Conservation (phyloP, 1,139 yeast genomes). For the Taphrina wiesneri region DNA sequence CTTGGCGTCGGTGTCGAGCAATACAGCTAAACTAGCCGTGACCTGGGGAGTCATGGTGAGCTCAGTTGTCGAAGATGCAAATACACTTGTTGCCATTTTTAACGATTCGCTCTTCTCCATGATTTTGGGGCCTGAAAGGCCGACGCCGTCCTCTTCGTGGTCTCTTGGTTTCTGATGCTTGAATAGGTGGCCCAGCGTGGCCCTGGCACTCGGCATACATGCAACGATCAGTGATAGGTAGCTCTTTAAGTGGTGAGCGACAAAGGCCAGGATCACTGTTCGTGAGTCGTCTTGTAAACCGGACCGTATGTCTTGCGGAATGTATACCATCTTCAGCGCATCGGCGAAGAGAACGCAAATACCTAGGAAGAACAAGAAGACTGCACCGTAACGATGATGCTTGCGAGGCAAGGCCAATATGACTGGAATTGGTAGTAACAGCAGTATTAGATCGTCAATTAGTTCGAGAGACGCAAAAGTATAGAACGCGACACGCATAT, state of each 20-base stretch:
- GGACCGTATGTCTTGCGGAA: neutral
- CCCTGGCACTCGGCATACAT: neutral
- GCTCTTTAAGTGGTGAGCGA: neutral
- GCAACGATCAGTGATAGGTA: neutral
- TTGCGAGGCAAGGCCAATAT: neutral
- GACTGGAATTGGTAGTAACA: neutral
- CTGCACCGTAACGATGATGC: neutral
- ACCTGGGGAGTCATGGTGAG: neutral
- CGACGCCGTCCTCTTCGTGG: neutral
- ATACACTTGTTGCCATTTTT: neutral
- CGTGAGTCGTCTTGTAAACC: neutral
- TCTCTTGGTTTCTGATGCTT: neutral
- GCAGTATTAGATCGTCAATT: neutral
- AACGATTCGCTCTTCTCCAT: neutral
- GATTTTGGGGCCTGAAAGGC: neutral
- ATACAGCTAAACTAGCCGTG: too few relatives aligned
- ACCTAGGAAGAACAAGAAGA: neutral
- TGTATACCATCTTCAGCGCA: neutral
- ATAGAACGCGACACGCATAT: neutral
- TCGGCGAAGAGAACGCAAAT: neutral
- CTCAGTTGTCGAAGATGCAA: neutral
- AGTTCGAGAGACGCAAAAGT: neutral
- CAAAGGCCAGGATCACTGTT: neutral
- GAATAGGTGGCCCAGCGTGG: neutral
- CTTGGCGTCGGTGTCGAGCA: too few relatives aligned